These are phyloP conservation scores for Galerina marginata DNA, from an alignment of 768 basidiomycete species.

Conservation along the genomic window DNA sequence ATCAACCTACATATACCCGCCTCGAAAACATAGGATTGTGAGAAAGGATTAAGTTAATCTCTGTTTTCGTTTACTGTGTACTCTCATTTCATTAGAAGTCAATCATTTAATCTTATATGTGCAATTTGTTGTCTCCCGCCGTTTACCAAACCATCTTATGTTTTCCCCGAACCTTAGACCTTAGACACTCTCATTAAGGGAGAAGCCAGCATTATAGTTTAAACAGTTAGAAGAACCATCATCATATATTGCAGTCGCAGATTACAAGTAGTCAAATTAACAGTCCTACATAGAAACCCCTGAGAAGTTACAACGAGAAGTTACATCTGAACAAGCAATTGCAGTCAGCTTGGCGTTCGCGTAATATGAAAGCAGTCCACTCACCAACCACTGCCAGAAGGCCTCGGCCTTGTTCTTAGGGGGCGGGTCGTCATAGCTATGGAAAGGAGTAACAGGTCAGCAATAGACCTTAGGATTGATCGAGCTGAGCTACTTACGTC, in stretches of 20 bases:
- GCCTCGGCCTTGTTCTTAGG: constrained; percentile 71
- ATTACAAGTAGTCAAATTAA: no score
- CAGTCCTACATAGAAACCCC: no score
- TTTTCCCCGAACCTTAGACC: background rate
- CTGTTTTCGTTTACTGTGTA: constrained; percentile 16
- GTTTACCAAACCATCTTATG: background rate
- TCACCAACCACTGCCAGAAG: constrained; percentile 82
- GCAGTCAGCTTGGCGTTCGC: background rate
- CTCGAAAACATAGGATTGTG: constrained; percentile 62
- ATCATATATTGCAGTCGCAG: no score
- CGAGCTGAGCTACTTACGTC: constrained; percentile 39
- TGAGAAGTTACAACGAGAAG: background rate
- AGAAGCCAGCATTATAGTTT: no score
- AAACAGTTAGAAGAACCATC: no score
- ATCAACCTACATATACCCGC: constrained; percentile 90
- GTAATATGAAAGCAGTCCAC: constrained; percentile 28
- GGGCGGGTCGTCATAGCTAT: constrained; percentile 68
- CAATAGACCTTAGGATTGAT: background rate
- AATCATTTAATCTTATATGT: constrained; percentile 27
- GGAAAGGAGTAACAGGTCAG: background rate
- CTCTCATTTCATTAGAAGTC: constrained; percentile 26
- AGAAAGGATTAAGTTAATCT: constrained; percentile 15
- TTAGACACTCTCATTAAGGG: background rate
- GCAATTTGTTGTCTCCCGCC: constrained; percentile 15
- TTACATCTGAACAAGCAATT: constrained; percentile 20